Evolutionary conservation across 371 early-diverging fungal genomes (phyloP).

Genomic region (Thermomucor indicae-seudaticae): DNA sequence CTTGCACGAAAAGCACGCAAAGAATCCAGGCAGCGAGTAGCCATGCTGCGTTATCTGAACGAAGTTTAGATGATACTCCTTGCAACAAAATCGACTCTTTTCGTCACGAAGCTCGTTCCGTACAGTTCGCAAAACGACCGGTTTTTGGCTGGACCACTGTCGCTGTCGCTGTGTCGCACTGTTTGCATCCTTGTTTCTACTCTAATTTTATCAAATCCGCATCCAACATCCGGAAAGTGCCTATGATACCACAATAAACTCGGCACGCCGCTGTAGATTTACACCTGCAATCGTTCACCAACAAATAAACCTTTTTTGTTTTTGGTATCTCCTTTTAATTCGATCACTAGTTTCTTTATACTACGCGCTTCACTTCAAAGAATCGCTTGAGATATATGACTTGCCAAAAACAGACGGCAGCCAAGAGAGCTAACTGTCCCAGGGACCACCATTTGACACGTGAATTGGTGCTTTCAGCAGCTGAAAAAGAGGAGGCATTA

Average conservation of each 20-base stretch:
- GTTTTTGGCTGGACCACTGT: too few species aligned
- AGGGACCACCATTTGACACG: conserved; percentile 82
- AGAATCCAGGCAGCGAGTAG: conserved; percentile 17
- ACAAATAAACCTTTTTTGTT: not conserved
- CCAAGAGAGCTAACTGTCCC: conserved; percentile 56
- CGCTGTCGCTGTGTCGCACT: too few species aligned
- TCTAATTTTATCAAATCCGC: too few species aligned
- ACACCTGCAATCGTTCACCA: not conserved
- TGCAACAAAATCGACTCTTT: too few species aligned
- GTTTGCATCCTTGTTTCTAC: too few species aligned
- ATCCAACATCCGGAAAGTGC: too few species aligned
- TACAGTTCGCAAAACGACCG: too few species aligned
- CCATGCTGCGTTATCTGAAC: conserved; percentile 17
- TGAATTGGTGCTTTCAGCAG: conserved; percentile 73
- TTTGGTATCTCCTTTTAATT: not conserved
- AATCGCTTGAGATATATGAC: conserved; percentile 70
- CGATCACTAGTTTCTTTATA: conserved; percentile 30
- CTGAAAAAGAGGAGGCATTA: conserved; percentile 24
- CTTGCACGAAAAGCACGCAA: conserved; percentile 14
- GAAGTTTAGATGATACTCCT: too few species aligned
- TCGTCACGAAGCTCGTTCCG: too few species aligned
- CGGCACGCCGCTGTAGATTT: too few species aligned
- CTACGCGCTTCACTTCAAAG: conserved; percentile 74
- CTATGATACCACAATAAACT: too few species aligned
- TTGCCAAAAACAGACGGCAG: conserved; percentile 67